Percentiles rank a stretch among this genome's conserved stretches.
Evolutionary conservation across 1,139 yeast species (phyloP).

Genomic region (Sugiyamaella neomexicana): DNA sequence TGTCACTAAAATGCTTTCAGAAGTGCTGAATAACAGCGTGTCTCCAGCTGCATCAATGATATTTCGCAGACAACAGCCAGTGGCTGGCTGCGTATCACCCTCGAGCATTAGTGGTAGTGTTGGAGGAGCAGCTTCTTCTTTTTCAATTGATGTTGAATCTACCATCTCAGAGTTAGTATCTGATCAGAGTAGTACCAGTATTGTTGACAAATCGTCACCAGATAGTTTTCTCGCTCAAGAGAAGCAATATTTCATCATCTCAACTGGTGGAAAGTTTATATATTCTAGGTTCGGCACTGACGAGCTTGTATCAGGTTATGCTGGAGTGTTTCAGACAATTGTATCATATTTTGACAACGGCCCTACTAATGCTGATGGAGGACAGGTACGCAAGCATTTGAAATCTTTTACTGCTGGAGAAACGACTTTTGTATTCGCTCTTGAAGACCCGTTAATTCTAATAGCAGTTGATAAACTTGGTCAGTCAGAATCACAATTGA

Average conservation of each 20-base stretch:
- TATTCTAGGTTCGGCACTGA: conserved; percentile 80
- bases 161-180: neutral
- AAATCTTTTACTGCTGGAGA: conserved; percentile 38
- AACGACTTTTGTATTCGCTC: conserved; percentile 59
- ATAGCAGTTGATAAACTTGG: conserved; percentile 66
- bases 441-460: conserved; percentile 67
- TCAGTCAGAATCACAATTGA: conserved; percentile 56
- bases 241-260: conserved; percentile 79
- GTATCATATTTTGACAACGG: conserved; percentile 54
- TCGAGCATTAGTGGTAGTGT: neutral
- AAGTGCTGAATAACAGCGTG: conserved; percentile 26
- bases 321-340: conserved; percentile 64
- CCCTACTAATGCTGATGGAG: conserved; percentile 35
- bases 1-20: conserved; percentile 32
- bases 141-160: neutral
- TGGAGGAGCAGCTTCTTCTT: neutral
- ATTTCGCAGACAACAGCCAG: neutral
- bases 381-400: conserved; percentile 21
- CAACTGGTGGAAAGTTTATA: conserved; percentile 91
- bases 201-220: neutral
- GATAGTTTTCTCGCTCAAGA: conserved; percentile 46
- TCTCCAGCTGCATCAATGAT: neutral
- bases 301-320: conserved; percentile 66
- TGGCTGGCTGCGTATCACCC: neutral
- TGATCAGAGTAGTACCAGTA: neutral